Base-by-base conservation (phyloP, 306 rosid genomes). In the Trichosanthes truncata region DNA sequence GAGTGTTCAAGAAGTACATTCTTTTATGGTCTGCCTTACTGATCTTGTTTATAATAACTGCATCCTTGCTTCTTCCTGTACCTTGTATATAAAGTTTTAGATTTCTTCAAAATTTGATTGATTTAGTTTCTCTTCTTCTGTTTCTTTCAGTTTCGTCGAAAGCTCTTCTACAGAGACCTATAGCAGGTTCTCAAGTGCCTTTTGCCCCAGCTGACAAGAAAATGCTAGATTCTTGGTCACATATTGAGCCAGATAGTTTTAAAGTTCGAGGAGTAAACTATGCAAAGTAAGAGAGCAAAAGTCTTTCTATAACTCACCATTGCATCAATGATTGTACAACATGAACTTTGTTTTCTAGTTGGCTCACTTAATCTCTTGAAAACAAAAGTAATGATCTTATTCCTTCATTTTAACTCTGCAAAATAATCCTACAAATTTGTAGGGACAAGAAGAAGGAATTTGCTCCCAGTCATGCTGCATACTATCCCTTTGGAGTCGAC, bases 371-470 rank as follows among this genome's bases (percentile, higher is more conserved):
- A 13, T 38, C 35, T 23, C 51, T 3, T 12, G 11, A 53, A 77
- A 56, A 31, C 20, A 41, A 59, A 77, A 25, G n/a, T 18, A 36
- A 35, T 43, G 23, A 12, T 45, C 72, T 78, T 11, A 41, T 25
- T 60, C 46, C 7, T 56, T 23, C 36, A 21, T 41, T n/a, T 9
- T 8, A 77, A 61, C 55, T 26, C 81, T 73, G 48, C 48, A 41
- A 74, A n/a, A 62, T 53, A 60, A 63, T 85, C 40, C 78, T 76
- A 48, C 77, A 63, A 56, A 71, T 38, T 83, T 86, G 80, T 85
- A 96, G 99, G 89, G 99, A 96, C 83, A 91, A 88, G 91, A 96
- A 89, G 90, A 96, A 96, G 86, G 99, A 91, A 2, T 82, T 85
- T 78, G 98, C 98, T 84, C 73, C 91, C 5, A 89, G 84, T 74